Evolutionary conservation across 2,329 filamentous ascomycete genomes (phyloP).

Genomic region (Phaeophleospora eucalypticola): DNA sequence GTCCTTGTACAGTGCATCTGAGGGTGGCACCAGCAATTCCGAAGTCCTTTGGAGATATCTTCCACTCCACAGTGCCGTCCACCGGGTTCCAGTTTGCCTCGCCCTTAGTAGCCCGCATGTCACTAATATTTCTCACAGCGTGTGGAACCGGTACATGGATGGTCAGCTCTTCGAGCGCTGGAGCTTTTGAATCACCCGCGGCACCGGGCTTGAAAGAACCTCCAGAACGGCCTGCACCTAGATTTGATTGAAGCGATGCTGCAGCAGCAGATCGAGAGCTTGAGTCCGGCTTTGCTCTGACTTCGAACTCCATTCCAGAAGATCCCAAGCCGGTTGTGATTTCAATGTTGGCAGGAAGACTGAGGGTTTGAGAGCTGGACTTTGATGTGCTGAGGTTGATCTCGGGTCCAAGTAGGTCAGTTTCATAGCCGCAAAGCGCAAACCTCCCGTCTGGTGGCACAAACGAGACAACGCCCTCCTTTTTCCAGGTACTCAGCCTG

Average conservation of each 20-base stretch:
- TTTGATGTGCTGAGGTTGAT: slow-evolving; percentile 28
- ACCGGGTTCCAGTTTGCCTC: slow-evolving; percentile 77
- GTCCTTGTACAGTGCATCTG: slow-evolving; percentile 73
- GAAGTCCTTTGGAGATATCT: slow-evolving; percentile 72
- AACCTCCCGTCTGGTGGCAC: slow-evolving; percentile 93
- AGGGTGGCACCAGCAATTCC: slow-evolving; percentile 55
- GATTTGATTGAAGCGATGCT: slow-evolving; percentile 28
- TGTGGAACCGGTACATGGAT: slow-evolving; percentile 75
- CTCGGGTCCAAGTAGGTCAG: slow-evolving; percentile 75
- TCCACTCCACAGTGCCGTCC: slow-evolving; percentile 74
- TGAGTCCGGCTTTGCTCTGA: slow-evolving; percentile 60
- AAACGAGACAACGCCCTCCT: slow-evolving; percentile 88
- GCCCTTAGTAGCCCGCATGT: slow-evolving; percentile 74
- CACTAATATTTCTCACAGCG: slow-evolving; percentile 75
- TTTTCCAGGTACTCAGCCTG: slow-evolving; percentile 81
- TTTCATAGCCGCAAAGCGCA: slow-evolving; percentile 88
- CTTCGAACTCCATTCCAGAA: slow-evolving; percentile 80
- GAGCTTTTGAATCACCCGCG: slow-evolving; percentile 28
- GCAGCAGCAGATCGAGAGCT: slow-evolving; percentile 23
- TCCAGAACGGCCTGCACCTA: slow-evolving; percentile 19
- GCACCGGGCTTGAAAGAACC: slow-evolving; percentile 19
- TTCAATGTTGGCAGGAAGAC: slow-evolving; percentile 76
- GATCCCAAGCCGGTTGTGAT: slow-evolving; percentile 75
- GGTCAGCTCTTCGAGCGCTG: slow-evolving; percentile 66
- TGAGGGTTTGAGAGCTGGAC: slow-evolving; percentile 47